Base-by-base conservation (phyloP, 352 stramenopile species). In the Phytophthora niederhauseri region DNA sequence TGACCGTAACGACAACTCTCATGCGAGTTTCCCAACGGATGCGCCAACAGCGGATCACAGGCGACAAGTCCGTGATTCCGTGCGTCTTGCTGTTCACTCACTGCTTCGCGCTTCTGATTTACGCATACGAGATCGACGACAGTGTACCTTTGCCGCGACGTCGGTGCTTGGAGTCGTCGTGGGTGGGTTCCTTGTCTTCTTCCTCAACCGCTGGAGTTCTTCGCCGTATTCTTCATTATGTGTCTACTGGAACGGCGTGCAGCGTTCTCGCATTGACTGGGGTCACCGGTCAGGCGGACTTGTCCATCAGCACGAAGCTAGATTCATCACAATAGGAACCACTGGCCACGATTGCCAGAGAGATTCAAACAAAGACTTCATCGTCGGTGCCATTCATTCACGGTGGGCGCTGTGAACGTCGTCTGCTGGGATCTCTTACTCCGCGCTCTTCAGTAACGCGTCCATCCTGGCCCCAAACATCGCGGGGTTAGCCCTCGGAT, bases 291-390 rank as follows among this genome's bases (percentile, higher is more conserved):
- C 76, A 88, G 51, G 69, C 68, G 0, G 15, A 73, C 1, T 17
- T 64, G 12, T 66, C 70, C 6, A 58, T 84, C 0, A 75, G 72
- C 9, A 75, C 77, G 31, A 76, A 66, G 4, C 62, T 90, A n/a
- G 85, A 81, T 87, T 75, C 43, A 73, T 87, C 28, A 78, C 73
- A 1, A 82, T 89, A 34, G 67, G 65, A 11, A 86, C 79, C 79
- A 4, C 78, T 92, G 52, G 73, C 71, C 7, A 78, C 70, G 11
- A 78, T 92, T 28, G 62, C 62, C 24, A 65, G 70, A 17, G 70
- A 71, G 1, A 26, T 74, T 2, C 26, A 4, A 41, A 71, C 66
- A 34, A 74, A 74, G 34, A 71, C 57, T 6, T 36, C 57, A 28
- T 58, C 65, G 4, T 73, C 60, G 4, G 70, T 77, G 43, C 70